phyloP scores from a whole-genome alignment of 495 filamentous ascomycete species.

The Chaetomium fimeti region DNA sequence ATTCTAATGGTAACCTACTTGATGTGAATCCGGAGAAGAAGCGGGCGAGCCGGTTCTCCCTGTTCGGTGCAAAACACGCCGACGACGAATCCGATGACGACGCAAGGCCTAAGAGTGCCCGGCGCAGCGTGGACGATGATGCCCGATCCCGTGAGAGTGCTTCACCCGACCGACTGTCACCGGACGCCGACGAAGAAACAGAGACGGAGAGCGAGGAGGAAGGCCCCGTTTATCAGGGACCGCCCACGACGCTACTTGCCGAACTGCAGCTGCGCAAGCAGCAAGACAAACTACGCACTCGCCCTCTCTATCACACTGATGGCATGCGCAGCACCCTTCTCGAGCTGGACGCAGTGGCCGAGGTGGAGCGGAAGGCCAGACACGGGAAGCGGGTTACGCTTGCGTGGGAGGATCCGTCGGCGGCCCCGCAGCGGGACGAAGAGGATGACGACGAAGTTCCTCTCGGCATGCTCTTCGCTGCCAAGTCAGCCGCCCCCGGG shows the following conservation, averaged over 20 bases:
- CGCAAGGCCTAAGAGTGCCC: neutral
- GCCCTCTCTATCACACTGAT: conserved; percentile 63
- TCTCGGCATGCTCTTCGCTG: conserved; percentile 72
- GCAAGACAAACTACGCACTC: conserved; percentile 72
- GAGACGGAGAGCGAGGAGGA: conserved; percentile 38
- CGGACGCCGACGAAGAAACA: conserved; percentile 31
- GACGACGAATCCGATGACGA: conserved; percentile 27
- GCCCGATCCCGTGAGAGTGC: conserved; percentile 8
- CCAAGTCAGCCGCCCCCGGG: conserved; percentile 53
- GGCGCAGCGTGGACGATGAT: neutral
- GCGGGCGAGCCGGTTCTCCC: conserved; percentile 40
- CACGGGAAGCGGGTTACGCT: conserved; percentile 73
- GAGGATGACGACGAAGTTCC: conserved; percentile 72
- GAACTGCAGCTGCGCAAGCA: conserved; percentile 88
- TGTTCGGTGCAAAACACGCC: conserved; percentile 26
- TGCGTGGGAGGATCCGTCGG: conserved; percentile 77
- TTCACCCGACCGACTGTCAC: conserved; percentile 30
- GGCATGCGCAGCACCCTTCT: conserved; percentile 88
- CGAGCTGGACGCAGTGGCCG: conserved; percentile 85
- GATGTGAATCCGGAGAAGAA: conserved; percentile 33
- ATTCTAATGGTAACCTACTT: conserved; percentile 24
- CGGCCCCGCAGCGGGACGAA: conserved; percentile 49
- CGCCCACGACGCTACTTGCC: conserved; percentile 86
- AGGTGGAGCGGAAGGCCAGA: conserved; percentile 75
- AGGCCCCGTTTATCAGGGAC: conserved; percentile 55